A percentile compares a stretch with the other conserved stretches of the same genome.
phyloP scores from a whole-genome alignment of 768 basidiomycete species.

The Lactifluus hygrophoroides region DNA sequence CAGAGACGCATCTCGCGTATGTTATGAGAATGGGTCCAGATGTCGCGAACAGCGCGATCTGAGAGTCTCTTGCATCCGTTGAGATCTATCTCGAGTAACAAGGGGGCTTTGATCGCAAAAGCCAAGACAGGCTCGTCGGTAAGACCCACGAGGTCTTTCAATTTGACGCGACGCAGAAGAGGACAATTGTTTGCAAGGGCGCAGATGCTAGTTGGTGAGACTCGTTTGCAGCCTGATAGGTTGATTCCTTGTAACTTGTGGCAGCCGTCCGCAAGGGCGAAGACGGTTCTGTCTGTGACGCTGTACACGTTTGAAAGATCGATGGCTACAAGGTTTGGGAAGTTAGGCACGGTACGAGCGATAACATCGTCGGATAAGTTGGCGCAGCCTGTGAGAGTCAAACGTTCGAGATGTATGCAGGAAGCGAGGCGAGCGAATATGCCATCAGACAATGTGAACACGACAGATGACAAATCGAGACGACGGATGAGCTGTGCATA shows the following conservation, averaged over 20 bases:
- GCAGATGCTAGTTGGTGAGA: conserved; percentile 70
- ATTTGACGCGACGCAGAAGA: conserved; percentile 80
- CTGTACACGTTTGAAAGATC: conserved; percentile 70
- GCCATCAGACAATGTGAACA: conserved; percentile 60
- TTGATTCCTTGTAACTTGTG: conserved; percentile 87
- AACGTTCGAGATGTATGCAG: conserved; percentile 78
- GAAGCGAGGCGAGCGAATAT: conserved; percentile 60
- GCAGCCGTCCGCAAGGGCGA: conserved; percentile 60
- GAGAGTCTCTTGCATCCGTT: conserved; percentile 74
- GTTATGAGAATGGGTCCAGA: conserved; percentile 72
- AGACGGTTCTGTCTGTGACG: conserved; percentile 63
- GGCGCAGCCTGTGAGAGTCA: conserved; percentile 78
- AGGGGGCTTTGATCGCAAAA: conserved; percentile 69
- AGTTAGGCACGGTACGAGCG: conserved; percentile 52
- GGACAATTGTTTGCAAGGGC: conserved; percentile 70
- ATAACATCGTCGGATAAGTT: conserved; percentile 58
- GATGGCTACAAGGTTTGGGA: conserved; percentile 71
- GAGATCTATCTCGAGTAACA: conserved; percentile 92
- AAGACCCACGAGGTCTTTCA: conserved; percentile 65
- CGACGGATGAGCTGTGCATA: conserved; percentile 85
- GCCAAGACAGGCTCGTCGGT: conserved; percentile 71
- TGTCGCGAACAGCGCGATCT: conserved; percentile 69
- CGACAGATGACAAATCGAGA: conserved; percentile 77
- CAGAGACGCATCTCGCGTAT: conserved; percentile 90
- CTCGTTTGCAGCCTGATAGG: conserved; percentile 68